phyloP scores from a whole-genome alignment of 441 rosid species.

The Populus hybrid region DNA sequence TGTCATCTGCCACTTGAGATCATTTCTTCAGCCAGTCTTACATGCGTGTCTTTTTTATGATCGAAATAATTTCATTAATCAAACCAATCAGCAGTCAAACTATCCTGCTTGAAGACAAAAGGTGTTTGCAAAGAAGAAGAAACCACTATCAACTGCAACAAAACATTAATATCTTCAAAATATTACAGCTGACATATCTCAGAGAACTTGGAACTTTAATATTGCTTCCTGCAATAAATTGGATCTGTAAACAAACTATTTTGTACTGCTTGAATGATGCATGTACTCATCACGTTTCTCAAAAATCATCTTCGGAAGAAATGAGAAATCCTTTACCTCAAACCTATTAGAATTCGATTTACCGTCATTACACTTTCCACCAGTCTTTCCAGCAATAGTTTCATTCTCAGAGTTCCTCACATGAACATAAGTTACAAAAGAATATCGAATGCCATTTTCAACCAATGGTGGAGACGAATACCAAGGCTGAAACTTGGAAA shows the following conservation, averaged over 20 bases:
- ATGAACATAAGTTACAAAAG: conserved; percentile 67
- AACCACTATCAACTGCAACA: too few relatives aligned
- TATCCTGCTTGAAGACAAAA: too few relatives aligned
- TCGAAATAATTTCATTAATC: not conserved
- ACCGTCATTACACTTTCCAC: conserved; percentile 16
- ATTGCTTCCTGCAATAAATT: not conserved
- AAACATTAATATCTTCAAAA: too few relatives aligned
- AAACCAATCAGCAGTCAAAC: not conserved
- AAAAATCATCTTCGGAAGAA: conserved; percentile 64
- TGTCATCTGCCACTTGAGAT: conserved; percentile 62
- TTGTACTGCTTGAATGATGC: conserved; percentile 20
- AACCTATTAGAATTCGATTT: conserved; percentile 14
- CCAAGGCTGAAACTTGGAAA: conserved; percentile 63
- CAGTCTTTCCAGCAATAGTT: not conserved
- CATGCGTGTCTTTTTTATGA: not conserved
- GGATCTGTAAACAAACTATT: not conserved
- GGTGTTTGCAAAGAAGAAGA: too few relatives aligned
- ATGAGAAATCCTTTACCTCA: conserved; percentile 31
- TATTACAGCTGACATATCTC: not conserved
- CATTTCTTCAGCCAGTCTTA: conserved; percentile 51
- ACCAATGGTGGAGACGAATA: conserved; percentile 50
- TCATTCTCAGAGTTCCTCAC: conserved; percentile 37
- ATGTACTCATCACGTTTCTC: conserved; percentile 61
- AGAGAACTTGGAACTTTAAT: not conserved
- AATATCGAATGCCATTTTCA: conserved; percentile 55